Evolutionary conservation across 208 protist genomes (phyloP), one percentile per base, ranked within the genome.

Genomic region (Angomonas desouzai): DNA sequence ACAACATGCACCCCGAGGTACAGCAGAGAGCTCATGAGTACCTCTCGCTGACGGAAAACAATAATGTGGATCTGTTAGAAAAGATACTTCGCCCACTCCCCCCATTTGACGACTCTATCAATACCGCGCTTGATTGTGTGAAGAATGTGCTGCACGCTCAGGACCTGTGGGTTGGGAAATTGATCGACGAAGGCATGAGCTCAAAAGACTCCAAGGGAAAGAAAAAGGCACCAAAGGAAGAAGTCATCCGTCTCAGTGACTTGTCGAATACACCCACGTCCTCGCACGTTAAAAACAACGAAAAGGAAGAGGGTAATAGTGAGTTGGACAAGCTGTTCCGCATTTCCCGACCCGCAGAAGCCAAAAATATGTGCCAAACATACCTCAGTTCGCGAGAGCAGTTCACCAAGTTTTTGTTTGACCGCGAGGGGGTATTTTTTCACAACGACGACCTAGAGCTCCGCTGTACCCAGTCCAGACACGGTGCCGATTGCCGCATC

Each of bases 21-120:
- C 98, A 99, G 79, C 98, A 99, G 76, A 89, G 98, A 43, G 89
- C 97, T 0, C 80, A 74, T 36, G 98, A 99, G 76, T 99, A 99
- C 81, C 30, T 89, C 9, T 74, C 79, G 7, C 76, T 98, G 4
- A 80, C 95, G 6, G 72, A 91, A 45, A 55, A 83, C 29, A 72
- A 75, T 1, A 80, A 87, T 40, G 58, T 56, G 10, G 74, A 86
- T 48, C 64, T 95, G 25, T 48, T 97, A 32, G 70, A 89, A 53
- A 78, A 74, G 33, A 70, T 95, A 13, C 73, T 92, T 32, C 84
- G 85, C 29, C 73, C 80, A 16, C 85, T 95, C 63, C 92, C 92
- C 20, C 49, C 70, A 4, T 88, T 89, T 65, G 45, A 62, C n/a
- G 72, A 74, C 34, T 68, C 77, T 28, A 68, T 75, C 20, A 73